These are phyloP conservation scores for Omphalotus olearius DNA, from an alignment of 1,284 basidiomycete genomes.

Conservation along the genomic window DNA sequence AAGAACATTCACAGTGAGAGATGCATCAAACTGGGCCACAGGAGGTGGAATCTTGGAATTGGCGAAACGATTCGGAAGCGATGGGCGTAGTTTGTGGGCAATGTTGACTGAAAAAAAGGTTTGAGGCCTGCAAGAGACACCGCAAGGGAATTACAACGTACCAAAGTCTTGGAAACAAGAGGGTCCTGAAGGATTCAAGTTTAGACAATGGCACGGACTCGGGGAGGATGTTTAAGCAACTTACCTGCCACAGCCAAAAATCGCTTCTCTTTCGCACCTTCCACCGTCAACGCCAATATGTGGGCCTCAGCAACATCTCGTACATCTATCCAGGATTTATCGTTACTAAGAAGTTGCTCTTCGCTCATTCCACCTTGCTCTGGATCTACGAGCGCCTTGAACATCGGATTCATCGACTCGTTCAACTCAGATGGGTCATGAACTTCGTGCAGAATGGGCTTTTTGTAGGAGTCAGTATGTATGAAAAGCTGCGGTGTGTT, in stretches of 20 bases:
- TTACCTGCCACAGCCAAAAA: not conserved
- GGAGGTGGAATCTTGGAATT: too few relatives aligned
- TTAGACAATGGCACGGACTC: too few relatives aligned
- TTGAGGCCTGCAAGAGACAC: too few relatives aligned
- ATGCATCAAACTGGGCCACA: too few relatives aligned
- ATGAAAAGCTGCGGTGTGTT: too few relatives aligned
- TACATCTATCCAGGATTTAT: slow-evolving; percentile 11
- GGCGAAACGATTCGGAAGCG: too few relatives aligned
- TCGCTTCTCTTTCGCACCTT: not conserved
- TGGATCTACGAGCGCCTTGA: not conserved
- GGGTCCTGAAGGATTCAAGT: too few relatives aligned
- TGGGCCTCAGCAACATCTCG: slow-evolving; percentile 11
- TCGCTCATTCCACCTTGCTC: not conserved
- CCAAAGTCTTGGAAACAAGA: too few relatives aligned
- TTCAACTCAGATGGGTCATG: not conserved
- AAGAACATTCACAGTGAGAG: slow-evolving; percentile 28
- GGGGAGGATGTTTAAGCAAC: too few relatives aligned
- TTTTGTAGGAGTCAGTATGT: not conserved
- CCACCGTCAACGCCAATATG: not conserved
- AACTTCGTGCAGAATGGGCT: not conserved
- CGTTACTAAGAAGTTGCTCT: not conserved
- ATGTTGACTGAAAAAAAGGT: too few relatives aligned
- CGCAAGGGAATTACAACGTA: too few relatives aligned
- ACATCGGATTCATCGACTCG: not conserved
- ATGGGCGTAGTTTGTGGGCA: too few relatives aligned